A percentile compares a stretch with the other conserved stretches of the same genome.
These are phyloP conservation scores for Nicotiana rustica DNA, from an alignment of 305 asterid species.

Conservation along the genomic window DNA sequence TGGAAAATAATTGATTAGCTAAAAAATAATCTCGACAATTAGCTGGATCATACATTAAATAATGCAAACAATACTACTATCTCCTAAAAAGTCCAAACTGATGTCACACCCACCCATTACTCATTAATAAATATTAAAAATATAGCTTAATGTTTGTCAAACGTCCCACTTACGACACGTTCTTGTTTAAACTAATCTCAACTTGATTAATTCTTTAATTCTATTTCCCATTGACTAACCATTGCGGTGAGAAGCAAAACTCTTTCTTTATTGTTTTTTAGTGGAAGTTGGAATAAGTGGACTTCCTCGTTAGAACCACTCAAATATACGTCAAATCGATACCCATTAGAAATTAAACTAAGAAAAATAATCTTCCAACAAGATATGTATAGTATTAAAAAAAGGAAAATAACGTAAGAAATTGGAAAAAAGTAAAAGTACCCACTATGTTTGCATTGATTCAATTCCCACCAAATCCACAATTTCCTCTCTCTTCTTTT, in stretches of 20 bases:
- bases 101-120: slow-evolving; percentile 28
- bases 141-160: slow-evolving; percentile 46
- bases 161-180: slow-evolving; percentile 68
- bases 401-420: slow-evolving; percentile 15
- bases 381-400: slow-evolving; percentile 33
- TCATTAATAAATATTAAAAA: slow-evolving; percentile 34
- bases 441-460: slow-evolving; percentile 51
- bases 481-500: slow-evolving; percentile 43
- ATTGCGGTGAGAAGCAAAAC: slow-evolving; percentile 29
- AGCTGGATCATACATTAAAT: slow-evolving; percentile 29
- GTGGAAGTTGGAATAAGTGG: slow-evolving; percentile 44
- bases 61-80: background rate
- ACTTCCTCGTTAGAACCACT: slow-evolving; percentile 42
- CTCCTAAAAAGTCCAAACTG: slow-evolving; percentile 32
- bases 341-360: slow-evolving; percentile 16
- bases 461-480: slow-evolving; percentile 71
- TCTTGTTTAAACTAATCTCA: slow-evolving; percentile 35
- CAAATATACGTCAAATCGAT: background rate
- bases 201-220: slow-evolving; percentile 41
- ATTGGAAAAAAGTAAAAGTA: slow-evolving; percentile 13
- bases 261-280: slow-evolving; percentile 29
- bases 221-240: slow-evolving; percentile 48
- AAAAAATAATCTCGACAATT: background rate
- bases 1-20: background rate
- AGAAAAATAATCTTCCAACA: background rate